Percentiles rank a stretch among this genome's conserved stretches.
These are phyloP conservation scores for Monosporascus sp. DNA, from an alignment of 2,329 filamentous ascomycete genomes.

Conservation along the genomic window DNA sequence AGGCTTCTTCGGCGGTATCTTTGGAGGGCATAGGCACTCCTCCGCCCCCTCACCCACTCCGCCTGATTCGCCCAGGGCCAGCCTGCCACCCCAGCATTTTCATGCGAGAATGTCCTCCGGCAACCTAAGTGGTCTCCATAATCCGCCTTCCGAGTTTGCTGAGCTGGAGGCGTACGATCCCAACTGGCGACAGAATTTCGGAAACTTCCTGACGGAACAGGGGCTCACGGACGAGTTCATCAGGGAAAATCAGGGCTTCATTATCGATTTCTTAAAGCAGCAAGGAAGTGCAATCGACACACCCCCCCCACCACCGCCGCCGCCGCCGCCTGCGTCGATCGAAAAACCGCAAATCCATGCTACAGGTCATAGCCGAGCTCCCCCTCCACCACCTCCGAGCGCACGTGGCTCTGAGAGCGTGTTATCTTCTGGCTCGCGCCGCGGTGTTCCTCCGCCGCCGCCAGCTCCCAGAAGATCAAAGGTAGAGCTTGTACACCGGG, in stretches of 20 bases:
- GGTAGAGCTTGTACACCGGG: constrained; percentile 37
- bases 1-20: constrained; percentile 55
- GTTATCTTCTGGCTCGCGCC: constrained; percentile 33
- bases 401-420: constrained; percentile 26
- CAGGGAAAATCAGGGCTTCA: constrained; percentile 63
- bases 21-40: constrained; percentile 55
- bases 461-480: constrained; percentile 57
- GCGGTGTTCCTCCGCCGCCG: constrained; percentile 47
- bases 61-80: constrained; percentile 49
- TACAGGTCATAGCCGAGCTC: constrained; percentile 32
- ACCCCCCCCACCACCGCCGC: constrained; percentile 38
- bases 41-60: constrained; percentile 51
- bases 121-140: constrained; percentile 39
- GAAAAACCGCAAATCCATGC: constrained; percentile 13
- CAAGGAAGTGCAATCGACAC: constrained; percentile 40
- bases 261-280: constrained; percentile 58
- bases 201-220: constrained; percentile 57
- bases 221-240: constrained; percentile 63
- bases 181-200: constrained; percentile 60
- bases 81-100: constrained; percentile 29
- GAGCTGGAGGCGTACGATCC: constrained; percentile 60
- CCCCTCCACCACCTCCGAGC: constrained; percentile 30
- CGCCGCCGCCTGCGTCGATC: constrained; percentile 30
- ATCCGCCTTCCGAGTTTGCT: constrained; percentile 50
- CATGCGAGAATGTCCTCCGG: constrained; percentile 34